Evolutionary conservation across 768 basidiomycete genomes (phyloP), one percentile per base, ranked within the genome.

Genomic region (Boletus tomentosulus): DNA sequence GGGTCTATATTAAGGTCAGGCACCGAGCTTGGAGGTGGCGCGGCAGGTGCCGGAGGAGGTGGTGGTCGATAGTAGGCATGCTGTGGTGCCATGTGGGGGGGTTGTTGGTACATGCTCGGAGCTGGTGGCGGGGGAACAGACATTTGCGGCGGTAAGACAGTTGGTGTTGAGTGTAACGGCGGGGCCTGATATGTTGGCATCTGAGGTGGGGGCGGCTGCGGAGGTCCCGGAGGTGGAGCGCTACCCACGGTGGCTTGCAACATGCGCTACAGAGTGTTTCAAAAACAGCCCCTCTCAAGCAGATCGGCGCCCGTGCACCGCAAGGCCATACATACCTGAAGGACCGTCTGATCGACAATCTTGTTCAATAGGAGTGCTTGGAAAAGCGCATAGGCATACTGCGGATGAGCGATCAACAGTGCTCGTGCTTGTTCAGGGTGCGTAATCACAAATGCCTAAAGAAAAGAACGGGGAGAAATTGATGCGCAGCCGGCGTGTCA

Each of bases 321-420:
- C 7, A 19, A 27, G n/a, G 35, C 43, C 50, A 30, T n/a, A 53
- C 57, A 34, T 78, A 59, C 91, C 86, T 90, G 83, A 3, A 99
- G 76, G 46, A 97, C 84, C 5, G 83, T 81, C 3, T 89, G 81
- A 59, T 98, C 94, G 38, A 98, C 90, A 16, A 98, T 91, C 63
- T 94, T 91, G 79, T 95, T 92, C 46, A 98, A 73, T 9, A 98
- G 75, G 58, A 99, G 80, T 0, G 92, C 89, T 72, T 98, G 95
- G 77, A 98, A 97, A 13, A 98, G 78, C 4, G 97, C 97, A 68
- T 98, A 98, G 2, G 93, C 88, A 5, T 97, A 80, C 72, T 98
- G 96, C 16, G 97, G 97, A 62, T 98, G 87, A 16, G 84, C 78
- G 25, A 83, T 74, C 42, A 99, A 79, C 37, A 98, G 74, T 2